Evolutionary conservation across 306 rosid species (phyloP).

Genomic region (Castanea sativa): DNA sequence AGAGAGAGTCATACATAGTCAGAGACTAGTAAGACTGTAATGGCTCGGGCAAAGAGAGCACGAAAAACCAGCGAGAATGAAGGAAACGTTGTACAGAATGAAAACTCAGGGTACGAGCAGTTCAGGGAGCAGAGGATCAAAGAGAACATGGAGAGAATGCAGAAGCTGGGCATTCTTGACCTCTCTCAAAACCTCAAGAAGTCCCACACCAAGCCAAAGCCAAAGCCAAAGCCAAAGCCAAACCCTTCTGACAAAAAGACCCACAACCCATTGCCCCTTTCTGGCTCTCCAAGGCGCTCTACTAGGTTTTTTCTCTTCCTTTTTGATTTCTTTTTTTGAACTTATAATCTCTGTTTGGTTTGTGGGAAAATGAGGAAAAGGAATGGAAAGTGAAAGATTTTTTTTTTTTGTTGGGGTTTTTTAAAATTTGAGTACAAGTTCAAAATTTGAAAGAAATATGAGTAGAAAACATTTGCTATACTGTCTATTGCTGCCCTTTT

Average conservation of each 20-base stretch:
- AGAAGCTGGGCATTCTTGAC: slow-evolving; percentile 54
- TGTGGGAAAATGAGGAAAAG: too few relatives aligned
- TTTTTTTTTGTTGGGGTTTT: too few relatives aligned
- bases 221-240: slow-evolving; percentile 2
- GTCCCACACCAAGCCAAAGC: slow-evolving; percentile 5
- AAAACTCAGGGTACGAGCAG: slow-evolving; percentile 39
- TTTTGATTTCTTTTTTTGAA: background rate
- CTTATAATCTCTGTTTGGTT: too few relatives aligned
- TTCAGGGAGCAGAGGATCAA: slow-evolving; percentile 61
- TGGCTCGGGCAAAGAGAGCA: slow-evolving; percentile 19
- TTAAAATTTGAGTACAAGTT: too few relatives aligned
- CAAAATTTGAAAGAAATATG: too few relatives aligned
- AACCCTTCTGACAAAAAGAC: slow-evolving; percentile 1
- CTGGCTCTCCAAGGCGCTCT: slow-evolving; percentile 59
- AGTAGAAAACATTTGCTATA: background rate
- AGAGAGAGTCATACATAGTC: too few relatives aligned
- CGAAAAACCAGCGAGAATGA: background rate
- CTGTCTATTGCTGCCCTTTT: too few relatives aligned
- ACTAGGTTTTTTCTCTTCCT: slow-evolving; percentile 37
- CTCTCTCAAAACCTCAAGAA: slow-evolving; percentile 60
- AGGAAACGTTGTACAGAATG: background rate
- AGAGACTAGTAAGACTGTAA: background rate
- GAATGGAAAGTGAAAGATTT: too few relatives aligned
- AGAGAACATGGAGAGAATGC: slow-evolving; percentile 71
- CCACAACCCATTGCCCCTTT: background rate